Evolutionary conservation across 2,329 filamentous ascomycete species (phyloP), one percentile per base, ranked within the genome.

Genomic region (Ophiostoma perfectum): DNA sequence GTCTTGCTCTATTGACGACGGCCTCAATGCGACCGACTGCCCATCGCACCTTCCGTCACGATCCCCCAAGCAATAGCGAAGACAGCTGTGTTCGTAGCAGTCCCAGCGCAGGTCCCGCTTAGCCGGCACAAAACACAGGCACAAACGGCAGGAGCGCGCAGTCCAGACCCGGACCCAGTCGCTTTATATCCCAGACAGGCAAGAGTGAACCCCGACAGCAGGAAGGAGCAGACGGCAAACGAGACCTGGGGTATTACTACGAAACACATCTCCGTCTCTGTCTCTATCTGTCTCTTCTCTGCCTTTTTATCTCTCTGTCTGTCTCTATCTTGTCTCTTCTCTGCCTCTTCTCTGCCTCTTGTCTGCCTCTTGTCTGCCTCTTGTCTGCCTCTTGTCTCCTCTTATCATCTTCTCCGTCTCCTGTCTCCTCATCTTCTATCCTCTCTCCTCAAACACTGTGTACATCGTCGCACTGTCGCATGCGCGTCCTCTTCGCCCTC

Each of bases 141-240:
- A 12, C 47, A 62, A 39, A 44, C 41, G 62, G 63, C 63, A 64
- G n/a, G 63, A 64, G n/a, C 42, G n/a, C 55, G 12, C 27, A 27
- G 36, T 60, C 11, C 27, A 12, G 5, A n/a, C 55, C 14, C 9
- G 27, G 18, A 55, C 49, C 42, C 45, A 14, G 45, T 47, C 3
- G 5, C 14, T 49, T 27, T 55, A 27, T 38, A 38, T 60, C 55
- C 55, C 55, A 60, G 27, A 38, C 18, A 60, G 12, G 45, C 45
- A 41, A 63, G 16, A 41, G 38, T 16, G 12, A 9, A 64, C 5
- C 2, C 41, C 27, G 38, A 47, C 41, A 36, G 3, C 41, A 64
- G 60, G 60, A 63, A 63, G 39, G 60, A 18, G 60, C 60, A 63
- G 42, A 14, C 60, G 55, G 55, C 55, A 60, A 60, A 60, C 55